Conservation (phyloP, 805 yeast genomes). For the Wickerhamiella sorbophila region DNA sequence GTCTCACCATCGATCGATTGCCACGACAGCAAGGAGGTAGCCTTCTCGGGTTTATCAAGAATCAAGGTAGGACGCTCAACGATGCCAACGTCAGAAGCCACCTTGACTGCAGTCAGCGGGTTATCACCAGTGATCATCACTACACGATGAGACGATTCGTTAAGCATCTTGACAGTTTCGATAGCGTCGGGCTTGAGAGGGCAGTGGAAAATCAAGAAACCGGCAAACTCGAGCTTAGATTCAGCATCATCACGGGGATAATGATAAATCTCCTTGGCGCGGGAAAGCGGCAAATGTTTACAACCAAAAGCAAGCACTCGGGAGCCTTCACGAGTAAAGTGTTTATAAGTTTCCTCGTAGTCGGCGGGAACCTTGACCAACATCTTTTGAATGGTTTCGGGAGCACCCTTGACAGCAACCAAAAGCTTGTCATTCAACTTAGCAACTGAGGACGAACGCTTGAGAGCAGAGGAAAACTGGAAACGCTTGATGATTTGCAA, state of each 20-base stretch:
- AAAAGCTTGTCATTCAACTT: conserved; percentile 38
- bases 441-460: conserved; percentile 85
- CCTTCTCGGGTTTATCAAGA: conserved; percentile 66
- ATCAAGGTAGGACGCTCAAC: conserved; percentile 73
- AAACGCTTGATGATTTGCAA: conserved; percentile 77
- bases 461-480: conserved; percentile 91
- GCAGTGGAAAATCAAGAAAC: conserved; percentile 92
- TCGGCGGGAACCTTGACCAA: conserved; percentile 52
- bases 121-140: conserved; percentile 98
- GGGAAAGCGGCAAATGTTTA: conserved; percentile 42
- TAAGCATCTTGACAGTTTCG: conserved; percentile 80
- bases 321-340: conserved; percentile 88
- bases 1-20: conserved; percentile 68
- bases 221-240: conserved; percentile 61
- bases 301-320: conserved; percentile 94
- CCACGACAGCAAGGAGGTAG: conserved; percentile 57
- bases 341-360: conserved; percentile 75
- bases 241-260: conserved; percentile 68
- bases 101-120: conserved; percentile 96
- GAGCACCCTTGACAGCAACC: conserved; percentile 94
- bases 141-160: conserved; percentile 88
- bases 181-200: conserved; percentile 91
- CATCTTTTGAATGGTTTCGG: conserved; percentile 83
- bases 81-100: conserved; percentile 84
- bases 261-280: conserved; percentile 35